Evolutionary conservation across 495 filamentous ascomycete genomes (phyloP), one percentile per base, ranked within the genome.

Genomic region (Neurospora terricola): DNA sequence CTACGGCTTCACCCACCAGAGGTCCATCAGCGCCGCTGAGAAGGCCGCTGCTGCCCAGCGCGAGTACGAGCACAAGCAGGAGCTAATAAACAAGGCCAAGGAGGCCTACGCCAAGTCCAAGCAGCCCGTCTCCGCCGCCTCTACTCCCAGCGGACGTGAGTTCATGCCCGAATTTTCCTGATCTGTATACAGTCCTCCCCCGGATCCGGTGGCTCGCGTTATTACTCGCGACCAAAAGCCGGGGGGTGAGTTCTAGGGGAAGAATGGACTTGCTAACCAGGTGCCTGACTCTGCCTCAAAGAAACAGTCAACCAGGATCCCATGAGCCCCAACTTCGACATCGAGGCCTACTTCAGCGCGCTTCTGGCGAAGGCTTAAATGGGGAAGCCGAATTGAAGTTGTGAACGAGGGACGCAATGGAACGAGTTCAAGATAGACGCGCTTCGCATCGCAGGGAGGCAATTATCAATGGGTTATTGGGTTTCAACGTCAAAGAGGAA

Each of bases 1-100:
- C 81, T 98, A 98, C 86, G 96, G 96, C 81, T 84, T 97, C 82
- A 92, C 89, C 81, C 94, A 97, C 86, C 96, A 99, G 84, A 87
- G 89, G 70, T 86, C 87, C 54, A 87, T 98, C 79, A 90, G 84
- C 74, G 79, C 92, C 38, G 76, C 86, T 75, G 87, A 92, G 75
- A 91, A 91, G 82, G 81, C 87, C 74, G 85, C 87, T 59, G 86
- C 90, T 69, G 86, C 89, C 73, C 84, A 97, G 78, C 87, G 88
- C 75, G 93, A 97, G 81, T 97, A 93, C 77, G 84, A 94, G 76
- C 92, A 92, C 81, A 94, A 98, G 87, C 89, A 92, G 82, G 86
- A 87, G 69, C 85, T 98, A 83, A 97, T 98, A 85, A 84, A 90
- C 76, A 85, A 97, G 85, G 96, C 96, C 74, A 97, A 96, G 88